Evolutionary conservation across 2,329 filamentous ascomycete genomes (phyloP).

Genomic region (Leptosphaerulina australis): DNA sequence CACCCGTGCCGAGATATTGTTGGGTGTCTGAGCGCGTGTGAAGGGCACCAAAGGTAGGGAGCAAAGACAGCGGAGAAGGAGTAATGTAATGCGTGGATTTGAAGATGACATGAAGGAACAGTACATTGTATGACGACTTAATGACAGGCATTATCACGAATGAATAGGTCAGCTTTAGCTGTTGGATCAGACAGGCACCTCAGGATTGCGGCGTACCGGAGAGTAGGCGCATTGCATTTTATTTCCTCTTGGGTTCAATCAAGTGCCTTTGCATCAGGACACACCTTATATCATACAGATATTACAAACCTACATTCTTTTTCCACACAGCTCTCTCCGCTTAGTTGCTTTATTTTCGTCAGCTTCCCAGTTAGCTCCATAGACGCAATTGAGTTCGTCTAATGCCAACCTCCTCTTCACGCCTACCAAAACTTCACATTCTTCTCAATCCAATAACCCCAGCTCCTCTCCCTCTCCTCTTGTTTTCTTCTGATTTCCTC

Average conservation of each 20-base stretch:
- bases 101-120: not conserved
- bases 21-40: too few relatives aligned
- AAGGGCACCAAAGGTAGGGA: too few relatives aligned
- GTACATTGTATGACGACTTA: slow-evolving; percentile 25
- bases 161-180: not conserved
- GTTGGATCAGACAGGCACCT: slow-evolving; percentile 12
- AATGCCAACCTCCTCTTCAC: not conserved
- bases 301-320: slow-evolving; percentile 26
- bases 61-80: not conserved
- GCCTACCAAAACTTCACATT: slow-evolving; percentile 46
- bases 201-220: slow-evolving; percentile 14
- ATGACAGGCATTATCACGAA: slow-evolving; percentile 22
- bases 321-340: slow-evolving; percentile 20
- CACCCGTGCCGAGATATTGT: too few relatives aligned
- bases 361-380: not conserved
- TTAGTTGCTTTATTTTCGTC: slow-evolving; percentile 3
- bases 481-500: slow-evolving; percentile 36
- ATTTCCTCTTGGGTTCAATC: not conserved
- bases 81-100: slow-evolving; percentile 11
- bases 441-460: slow-evolving; percentile 47
- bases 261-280: slow-evolving; percentile 5
- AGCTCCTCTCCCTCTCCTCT: slow-evolving; percentile 45
- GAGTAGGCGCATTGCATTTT: not conserved
- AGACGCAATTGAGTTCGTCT: not conserved
- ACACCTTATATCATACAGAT: slow-evolving; percentile 21